Base-by-base conservation (phyloP, 106 monocot genomes). In the Apostasia shenzhenica region DNA sequence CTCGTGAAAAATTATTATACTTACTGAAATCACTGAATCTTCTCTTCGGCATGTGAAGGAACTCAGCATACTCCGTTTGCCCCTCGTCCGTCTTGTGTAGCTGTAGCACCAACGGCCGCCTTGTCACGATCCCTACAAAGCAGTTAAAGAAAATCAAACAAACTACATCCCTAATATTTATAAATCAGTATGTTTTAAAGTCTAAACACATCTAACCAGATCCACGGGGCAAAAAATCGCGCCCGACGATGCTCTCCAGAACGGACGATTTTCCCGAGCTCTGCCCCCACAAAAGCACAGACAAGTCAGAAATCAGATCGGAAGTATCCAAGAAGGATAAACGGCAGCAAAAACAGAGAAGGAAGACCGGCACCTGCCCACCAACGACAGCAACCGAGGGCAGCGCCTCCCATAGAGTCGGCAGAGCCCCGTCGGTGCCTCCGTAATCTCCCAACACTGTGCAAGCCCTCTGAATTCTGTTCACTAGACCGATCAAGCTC, bases 391-490 rank as follows among this genome's bases (percentile, higher is more conserved):
- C 81, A 63, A 88, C 81, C 41, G 88, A 84, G 39, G 88, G 88
- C 49, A 88, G 84, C 2, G 84, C 83, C 72, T 88, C 88, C 84
- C 88, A 84, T 40, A 88, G 88, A 6, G 84, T 78, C 2, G 84
- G 77, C 3, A 74, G 66, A 14, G 77, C 78, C 62, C 79, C 78
- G 7, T 83, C 83, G 48, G 73, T 80, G 45, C 88, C 88, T 42
- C 94, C 94, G 55, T 85, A 67, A 76, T 95, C 94, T 14, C 94
- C 91, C 49, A 95, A 86, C 11, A 86, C 94, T n/a, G 94, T 95
- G 83, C 91, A 95, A 41, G 94, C 91, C 61, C 88, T 66, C 81
- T 91, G 94, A 66, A 95, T 95, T 63, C 91, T 67, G 68, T 95
- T 95, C 8, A 95, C 94, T 56, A 95, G 83, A 2, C 89, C 85